phyloP scores from a whole-genome alignment of 805 yeast genomes.

The Yamadazyma tumulicola region DNA sequence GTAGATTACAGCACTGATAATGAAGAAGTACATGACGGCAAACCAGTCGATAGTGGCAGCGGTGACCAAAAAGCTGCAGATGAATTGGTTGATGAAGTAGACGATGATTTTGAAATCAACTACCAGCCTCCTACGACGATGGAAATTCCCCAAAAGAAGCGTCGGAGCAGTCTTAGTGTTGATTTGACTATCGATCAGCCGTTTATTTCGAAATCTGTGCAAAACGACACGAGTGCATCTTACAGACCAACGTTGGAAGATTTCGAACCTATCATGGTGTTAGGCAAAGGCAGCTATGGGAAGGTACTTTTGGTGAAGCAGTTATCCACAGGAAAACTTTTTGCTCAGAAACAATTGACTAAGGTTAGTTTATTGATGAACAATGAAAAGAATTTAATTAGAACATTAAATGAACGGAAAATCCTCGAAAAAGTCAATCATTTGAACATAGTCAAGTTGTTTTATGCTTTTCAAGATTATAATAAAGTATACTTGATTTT shows the following conservation, averaged over 20 bases:
- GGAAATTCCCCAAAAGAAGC: constrained; percentile 1
- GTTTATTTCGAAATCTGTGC: constrained; percentile 12
- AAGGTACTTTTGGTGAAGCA: constrained; percentile 41
- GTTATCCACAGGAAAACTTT: constrained; percentile 32
- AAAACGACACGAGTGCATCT: constrained; percentile 2
- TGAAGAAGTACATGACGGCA: constrained; percentile 1
- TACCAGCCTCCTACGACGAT: too few species aligned
- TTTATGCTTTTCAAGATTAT: constrained; percentile 43
- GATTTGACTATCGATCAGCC: constrained; percentile 12
- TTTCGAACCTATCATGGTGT: constrained; percentile 40
- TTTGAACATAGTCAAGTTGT: constrained; percentile 42
- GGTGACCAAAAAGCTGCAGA: constrained; percentile 1
- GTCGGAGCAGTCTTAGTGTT: constrained; percentile 13
- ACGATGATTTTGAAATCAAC: background rate
- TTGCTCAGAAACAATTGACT: constrained; percentile 43
- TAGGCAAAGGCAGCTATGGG: constrained; percentile 44
- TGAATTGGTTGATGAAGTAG: background rate
- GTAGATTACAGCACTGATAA: too few species aligned
- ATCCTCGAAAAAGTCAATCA: constrained; percentile 41
- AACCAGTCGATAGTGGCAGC: background rate
- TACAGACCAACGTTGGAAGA: constrained; percentile 24
- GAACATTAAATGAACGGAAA: constrained; percentile 40
- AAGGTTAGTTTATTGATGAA: constrained; percentile 35
- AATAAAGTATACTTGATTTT: constrained; percentile 41
- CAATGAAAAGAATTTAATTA: constrained; percentile 22